Percentiles rank a stretch among this genome's conserved stretches.
These are phyloP conservation scores for Phytophthora chlamydospora DNA, from an alignment of 352 stramenopile genomes.

Conservation along the genomic window DNA sequence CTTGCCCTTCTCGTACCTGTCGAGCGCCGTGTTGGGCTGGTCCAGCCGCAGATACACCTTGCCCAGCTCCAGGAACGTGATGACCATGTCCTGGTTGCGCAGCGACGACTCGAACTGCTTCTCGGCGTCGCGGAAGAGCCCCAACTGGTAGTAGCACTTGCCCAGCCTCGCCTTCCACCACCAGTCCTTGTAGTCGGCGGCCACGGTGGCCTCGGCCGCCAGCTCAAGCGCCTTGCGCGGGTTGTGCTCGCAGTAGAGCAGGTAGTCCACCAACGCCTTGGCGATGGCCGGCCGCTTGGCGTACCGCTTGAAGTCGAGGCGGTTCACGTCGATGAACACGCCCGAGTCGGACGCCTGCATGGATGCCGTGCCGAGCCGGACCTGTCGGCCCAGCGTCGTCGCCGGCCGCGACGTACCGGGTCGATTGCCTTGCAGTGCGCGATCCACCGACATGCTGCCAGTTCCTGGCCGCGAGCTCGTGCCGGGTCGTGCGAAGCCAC, in stretches of 20 bases:
- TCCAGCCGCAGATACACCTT: slow-evolving; percentile 96
- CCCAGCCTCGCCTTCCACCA: slow-evolving; percentile 95
- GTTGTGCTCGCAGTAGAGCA: slow-evolving; percentile 94
- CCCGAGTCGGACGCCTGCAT: slow-evolving; percentile 74
- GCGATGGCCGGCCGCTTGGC: slow-evolving; percentile 84
- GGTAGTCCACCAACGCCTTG: slow-evolving; percentile 90
- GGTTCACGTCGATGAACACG: slow-evolving; percentile 92
- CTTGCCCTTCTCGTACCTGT: slow-evolving; percentile 77
- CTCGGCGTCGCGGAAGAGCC: slow-evolving; percentile 93
- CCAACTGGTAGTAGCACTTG: slow-evolving; percentile 95
- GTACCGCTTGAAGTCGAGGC: slow-evolving; percentile 92
- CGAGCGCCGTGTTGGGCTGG: slow-evolving; percentile 92
- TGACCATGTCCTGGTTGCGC: slow-evolving; percentile 88
- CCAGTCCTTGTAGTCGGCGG: slow-evolving; percentile 92
- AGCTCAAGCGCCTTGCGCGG: slow-evolving; percentile 92
- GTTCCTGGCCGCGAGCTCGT: slow-evolving; percentile 76
- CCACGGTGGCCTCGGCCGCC: slow-evolving; percentile 88
- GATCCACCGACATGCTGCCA: slow-evolving; percentile 76
- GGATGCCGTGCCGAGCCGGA: slow-evolving; percentile 91
- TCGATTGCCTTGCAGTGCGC: slow-evolving; percentile 72
- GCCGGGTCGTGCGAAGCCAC: slow-evolving; percentile 86
- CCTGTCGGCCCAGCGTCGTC: slow-evolving; percentile 90
- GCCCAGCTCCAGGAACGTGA: slow-evolving; percentile 91
- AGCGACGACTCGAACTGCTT: slow-evolving; percentile 93
- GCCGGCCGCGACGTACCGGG: slow-evolving; percentile 85